Evolutionary conservation across 176 grass and related monocot species (phyloP), one percentile per base, ranked within the genome.

Genomic region (Raddia guianensis): DNA sequence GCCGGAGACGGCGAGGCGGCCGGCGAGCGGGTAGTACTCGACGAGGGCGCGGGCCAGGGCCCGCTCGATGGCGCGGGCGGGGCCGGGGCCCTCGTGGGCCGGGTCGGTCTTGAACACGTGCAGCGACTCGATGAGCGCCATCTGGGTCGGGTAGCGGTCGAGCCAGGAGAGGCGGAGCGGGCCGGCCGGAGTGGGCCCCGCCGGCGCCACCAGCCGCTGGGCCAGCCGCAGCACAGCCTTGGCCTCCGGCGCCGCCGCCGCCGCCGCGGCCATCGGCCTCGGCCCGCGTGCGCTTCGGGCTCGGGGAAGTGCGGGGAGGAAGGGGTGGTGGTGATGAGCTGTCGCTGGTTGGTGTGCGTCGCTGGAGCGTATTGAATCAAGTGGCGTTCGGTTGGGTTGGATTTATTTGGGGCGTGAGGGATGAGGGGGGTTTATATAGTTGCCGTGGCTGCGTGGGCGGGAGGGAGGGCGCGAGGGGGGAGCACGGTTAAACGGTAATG

Each of bases 61-160:
- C 0, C 16, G 14, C 75, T 87, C 86, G 33, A 99, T 82, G 13
- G 59, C 64, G 0, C n/a, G 65, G 5, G 87, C 79, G 1, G 90
- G 84, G 11, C 80, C 57, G 2, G 50, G 76, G 0, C 74, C 60
- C 7, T 51, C 65, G 3, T 74, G 74, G 2, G 74, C 89, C 21
- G 70, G 84, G 79, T 85, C 88, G 27, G 72, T 66, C 79, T 90
- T 92, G 86, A 99, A 99, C 13, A 95, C 97, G 79, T 95, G 97
- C 15, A 99, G 80, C 4, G 92, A 95, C 86, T 99, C 97, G 69
- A 99, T 95, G 73, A 99, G 93, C 32, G 97, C 97, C 86, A 94
- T 88, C 89, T 99, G 97, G 4, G 97, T 99, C 6, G 97, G 90
- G 90, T 99, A 99, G 8, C 86, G 89, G 84, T 99, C 97, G 12